Conservation (phyloP, 305 asterid species). For the Fraxinus platypoda region DNA sequence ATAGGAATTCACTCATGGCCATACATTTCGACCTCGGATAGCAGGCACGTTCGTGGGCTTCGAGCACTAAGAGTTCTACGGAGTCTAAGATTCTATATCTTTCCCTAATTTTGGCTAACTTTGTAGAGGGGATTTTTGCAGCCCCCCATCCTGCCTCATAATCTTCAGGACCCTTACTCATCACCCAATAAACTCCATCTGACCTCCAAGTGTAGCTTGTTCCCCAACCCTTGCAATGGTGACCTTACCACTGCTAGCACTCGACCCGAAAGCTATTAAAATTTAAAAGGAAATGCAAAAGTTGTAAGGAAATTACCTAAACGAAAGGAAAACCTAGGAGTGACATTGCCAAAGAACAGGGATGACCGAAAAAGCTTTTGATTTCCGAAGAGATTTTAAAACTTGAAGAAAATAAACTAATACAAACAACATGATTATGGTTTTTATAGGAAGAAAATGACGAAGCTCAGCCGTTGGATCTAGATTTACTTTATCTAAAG, state of each 20-base stretch:
- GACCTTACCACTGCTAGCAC: not conserved
- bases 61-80: no score
- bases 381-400: not conserved
- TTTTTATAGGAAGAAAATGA: not conserved
- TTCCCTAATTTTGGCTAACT: no score
- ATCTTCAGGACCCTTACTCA: no score
- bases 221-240: not conserved
- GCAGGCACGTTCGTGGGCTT: no score
- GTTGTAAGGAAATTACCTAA: not conserved
- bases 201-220: not conserved
- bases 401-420: not conserved
- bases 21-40: no score
- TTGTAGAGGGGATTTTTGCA: no score
- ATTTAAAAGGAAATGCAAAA: no score
- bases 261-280: not conserved
- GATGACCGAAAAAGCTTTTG: not conserved
- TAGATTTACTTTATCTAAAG: not conserved
- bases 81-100: no score
- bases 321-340: not conserved
- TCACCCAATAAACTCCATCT: no score
- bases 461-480: not conserved
- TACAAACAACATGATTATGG: not conserved
- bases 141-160: no score
- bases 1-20: no score
- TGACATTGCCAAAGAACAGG: no score